Percentiles rank a stretch among this genome's conserved stretches.
phyloP scores from a whole-genome alignment of 2,329 filamentous ascomycete genomes.

The Calonectria ilicicola region DNA sequence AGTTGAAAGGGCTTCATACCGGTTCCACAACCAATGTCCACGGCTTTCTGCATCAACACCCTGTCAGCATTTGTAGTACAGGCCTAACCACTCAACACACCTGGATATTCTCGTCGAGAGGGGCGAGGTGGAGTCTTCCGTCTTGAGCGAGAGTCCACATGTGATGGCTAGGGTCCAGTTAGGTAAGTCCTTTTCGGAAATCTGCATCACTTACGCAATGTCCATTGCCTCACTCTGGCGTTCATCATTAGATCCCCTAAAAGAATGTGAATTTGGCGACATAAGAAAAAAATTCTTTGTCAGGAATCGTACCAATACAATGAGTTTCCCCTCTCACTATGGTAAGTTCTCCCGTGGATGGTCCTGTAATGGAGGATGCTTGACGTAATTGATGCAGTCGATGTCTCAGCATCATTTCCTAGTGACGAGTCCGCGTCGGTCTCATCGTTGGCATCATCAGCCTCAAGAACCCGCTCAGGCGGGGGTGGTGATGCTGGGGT shows the following conservation, averaged over 20 bases:
- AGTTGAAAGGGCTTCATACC: background rate
- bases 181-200: background rate
- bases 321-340: constrained; percentile 41
- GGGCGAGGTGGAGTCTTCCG: constrained; percentile 19
- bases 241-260: constrained; percentile 44
- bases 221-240: constrained; percentile 47
- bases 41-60: constrained; percentile 10
- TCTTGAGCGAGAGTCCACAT: constrained; percentile 66
- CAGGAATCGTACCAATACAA: constrained; percentile 41
- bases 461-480: background rate
- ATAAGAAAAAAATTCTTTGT: background rate
- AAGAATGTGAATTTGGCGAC: background rate
- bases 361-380: constrained; percentile 46
- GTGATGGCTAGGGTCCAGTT: constrained; percentile 18
- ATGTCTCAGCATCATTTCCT: constrained; percentile 14
- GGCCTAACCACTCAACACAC: background rate
- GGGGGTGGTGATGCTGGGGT: background rate
- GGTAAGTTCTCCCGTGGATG: constrained; percentile 47
- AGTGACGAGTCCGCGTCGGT: constrained; percentile 11
- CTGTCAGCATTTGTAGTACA: background rate
- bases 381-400: constrained; percentile 46
- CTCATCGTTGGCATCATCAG: background rate
- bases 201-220: constrained; percentile 35
- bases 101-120: constrained; percentile 10
- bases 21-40: constrained; percentile 28